These are phyloP conservation scores for Plasmodium coatneyi DNA, from an alignment of 169 alveolate genomes.

Conservation along the genomic window DNA sequence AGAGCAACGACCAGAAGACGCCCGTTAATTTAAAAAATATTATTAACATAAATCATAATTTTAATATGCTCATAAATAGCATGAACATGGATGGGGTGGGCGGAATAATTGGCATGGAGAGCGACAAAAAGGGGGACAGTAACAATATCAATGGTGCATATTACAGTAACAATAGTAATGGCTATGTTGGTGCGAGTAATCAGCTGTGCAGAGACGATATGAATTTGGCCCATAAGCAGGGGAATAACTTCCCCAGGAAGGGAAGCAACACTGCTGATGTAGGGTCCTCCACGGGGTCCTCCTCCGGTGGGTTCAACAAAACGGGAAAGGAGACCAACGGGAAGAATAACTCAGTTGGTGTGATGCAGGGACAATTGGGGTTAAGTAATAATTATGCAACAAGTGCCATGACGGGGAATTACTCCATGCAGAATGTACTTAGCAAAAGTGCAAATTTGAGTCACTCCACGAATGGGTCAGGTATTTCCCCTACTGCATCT, in stretches of 20 bases:
- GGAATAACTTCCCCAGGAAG: neutral
- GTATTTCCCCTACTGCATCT: neutral
- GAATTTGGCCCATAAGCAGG: neutral
- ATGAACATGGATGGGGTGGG: neutral
- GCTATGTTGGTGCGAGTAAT: neutral
- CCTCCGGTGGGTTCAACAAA: neutral
- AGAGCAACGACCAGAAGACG: neutral
- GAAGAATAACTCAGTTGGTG: neutral
- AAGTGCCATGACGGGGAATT: neutral
- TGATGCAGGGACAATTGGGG: neutral
- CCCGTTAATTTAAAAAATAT: constrained; percentile 40
- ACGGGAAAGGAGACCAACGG: neutral
- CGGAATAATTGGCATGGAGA: neutral
- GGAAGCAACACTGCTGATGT: neutral
- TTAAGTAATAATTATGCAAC: neutral
- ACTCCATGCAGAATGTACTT: neutral
- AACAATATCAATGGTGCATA: neutral
- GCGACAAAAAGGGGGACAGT: neutral
- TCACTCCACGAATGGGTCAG: neutral
- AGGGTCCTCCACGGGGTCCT: neutral
- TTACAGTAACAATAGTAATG: neutral
- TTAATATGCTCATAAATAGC: constrained; percentile 43
- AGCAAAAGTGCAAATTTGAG: neutral
- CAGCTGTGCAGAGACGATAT: neutral
- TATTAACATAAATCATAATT: constrained; percentile 41